Evolutionary conservation across 352 stramenopile species (phyloP).

Genomic region (Vaucheria bursata): DNA sequence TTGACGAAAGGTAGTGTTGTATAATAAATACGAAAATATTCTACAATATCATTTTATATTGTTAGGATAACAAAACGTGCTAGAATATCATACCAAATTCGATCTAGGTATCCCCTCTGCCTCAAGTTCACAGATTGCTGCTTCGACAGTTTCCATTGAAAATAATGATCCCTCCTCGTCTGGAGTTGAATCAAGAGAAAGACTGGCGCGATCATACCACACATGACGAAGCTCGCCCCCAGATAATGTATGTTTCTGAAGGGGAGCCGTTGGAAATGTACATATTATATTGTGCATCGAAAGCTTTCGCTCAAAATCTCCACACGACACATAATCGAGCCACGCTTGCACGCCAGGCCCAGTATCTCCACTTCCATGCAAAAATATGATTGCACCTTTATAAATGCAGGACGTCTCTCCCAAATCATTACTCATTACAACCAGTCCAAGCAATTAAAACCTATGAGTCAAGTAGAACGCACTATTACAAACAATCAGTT

Average conservation of each 20-base stretch:
- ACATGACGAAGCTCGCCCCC: conserved; percentile 11
- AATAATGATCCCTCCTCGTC: conserved; percentile 14
- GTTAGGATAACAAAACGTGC: too few relatives aligned
- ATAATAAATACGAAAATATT: too few relatives aligned
- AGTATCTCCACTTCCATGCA: conserved; percentile 30
- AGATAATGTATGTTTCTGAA: conserved; percentile 19
- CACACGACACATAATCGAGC: conserved; percentile 11
- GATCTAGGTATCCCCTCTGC: neutral
- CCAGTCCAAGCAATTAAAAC: too few relatives aligned
- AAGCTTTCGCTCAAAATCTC: conserved; percentile 16
- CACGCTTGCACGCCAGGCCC: conserved; percentile 22
- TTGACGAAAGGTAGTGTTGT: too few relatives aligned
- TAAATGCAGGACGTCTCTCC: too few relatives aligned
- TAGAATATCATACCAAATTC: too few relatives aligned
- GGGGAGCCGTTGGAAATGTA: conserved; percentile 19
- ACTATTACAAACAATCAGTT: too few relatives aligned
- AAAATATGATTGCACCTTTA: conserved; percentile 18
- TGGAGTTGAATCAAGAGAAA: conserved; percentile 1
- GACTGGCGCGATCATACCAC: conserved; percentile 21
- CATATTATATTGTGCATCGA: conserved; percentile 4
- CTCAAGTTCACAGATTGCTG: neutral
- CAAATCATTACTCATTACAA: too few relatives aligned
- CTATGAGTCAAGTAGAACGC: too few relatives aligned
- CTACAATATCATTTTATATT: too few relatives aligned
- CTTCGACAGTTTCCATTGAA: conserved; percentile 18